A percentile compares a stretch with the other conserved stretches of the same genome.
Evolutionary conservation across 2,329 filamentous ascomycete species (phyloP).

Genomic region (Xenosphaeropsis pyriputrescens): DNA sequence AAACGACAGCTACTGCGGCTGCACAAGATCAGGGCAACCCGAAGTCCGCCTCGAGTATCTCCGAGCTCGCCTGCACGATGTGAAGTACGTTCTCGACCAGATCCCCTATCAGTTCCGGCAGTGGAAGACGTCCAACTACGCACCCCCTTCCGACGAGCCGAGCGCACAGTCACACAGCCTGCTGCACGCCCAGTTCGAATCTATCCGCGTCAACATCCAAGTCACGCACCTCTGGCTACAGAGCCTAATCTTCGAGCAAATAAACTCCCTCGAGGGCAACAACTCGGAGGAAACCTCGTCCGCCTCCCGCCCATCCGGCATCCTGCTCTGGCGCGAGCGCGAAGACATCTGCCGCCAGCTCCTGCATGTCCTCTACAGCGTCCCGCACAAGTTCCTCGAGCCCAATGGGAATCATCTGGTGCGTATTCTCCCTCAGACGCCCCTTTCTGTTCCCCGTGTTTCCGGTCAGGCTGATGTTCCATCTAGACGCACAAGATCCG

Average conservation of each 20-base stretch:
- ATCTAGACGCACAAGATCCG: slow-evolving; percentile 18
- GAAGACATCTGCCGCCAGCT: slow-evolving; percentile 22
- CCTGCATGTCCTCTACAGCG: slow-evolving; percentile 20
- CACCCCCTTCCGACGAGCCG: slow-evolving; percentile 5
- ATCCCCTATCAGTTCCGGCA: slow-evolving; percentile 13
- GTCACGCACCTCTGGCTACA: slow-evolving; percentile 23
- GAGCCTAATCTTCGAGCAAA: slow-evolving; percentile 19
- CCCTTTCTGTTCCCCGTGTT: background rate
- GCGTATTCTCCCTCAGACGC: slow-evolving; percentile 1
- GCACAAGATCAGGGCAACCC: background rate
- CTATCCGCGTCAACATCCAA: slow-evolving; percentile 20
- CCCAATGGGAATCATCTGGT: slow-evolving; percentile 21
- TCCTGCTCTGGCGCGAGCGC: slow-evolving; percentile 16
- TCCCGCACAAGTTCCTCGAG: slow-evolving; percentile 17
- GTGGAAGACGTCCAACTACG: slow-evolving; percentile 6
- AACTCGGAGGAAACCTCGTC: slow-evolving; percentile 4
- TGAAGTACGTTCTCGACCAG: slow-evolving; percentile 18
- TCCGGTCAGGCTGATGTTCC: background rate
- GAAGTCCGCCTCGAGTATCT: slow-evolving; percentile 9
- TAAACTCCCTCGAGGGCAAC: slow-evolving; percentile 14
- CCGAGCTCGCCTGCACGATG: slow-evolving; percentile 13
- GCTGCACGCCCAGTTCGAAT: slow-evolving; percentile 7
- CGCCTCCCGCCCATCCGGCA: background rate
- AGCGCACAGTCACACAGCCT: slow-evolving; percentile 5
- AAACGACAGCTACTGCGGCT: background rate